Conservation (phyloP, 2,329 filamentous ascomycete species). For the Colletotrichum sp. region DNA sequence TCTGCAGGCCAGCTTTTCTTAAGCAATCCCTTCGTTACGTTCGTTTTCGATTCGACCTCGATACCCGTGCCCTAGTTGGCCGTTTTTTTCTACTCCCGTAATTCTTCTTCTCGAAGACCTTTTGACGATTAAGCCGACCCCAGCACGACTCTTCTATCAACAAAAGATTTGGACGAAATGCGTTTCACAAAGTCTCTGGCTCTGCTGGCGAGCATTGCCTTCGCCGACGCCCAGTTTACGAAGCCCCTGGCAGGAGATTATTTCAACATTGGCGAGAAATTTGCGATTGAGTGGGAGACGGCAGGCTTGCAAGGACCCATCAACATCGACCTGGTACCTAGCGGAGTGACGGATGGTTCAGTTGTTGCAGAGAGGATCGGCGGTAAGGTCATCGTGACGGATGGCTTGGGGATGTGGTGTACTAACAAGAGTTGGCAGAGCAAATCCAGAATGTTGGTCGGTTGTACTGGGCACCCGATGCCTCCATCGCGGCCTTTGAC, state of each 20-base stretch:
- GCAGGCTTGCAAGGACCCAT: conserved; percentile 24
- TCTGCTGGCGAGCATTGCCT: conserved; percentile 4
- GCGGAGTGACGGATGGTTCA: conserved; percentile 17
- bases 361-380: conserved; percentile 25
- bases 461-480: conserved; percentile 24
- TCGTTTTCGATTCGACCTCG: conserved; percentile 2
- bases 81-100: not conserved
- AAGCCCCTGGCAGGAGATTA: conserved; percentile 13
- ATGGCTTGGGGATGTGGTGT: conserved; percentile 7
- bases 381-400: conserved; percentile 16
- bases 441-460: conserved; percentile 24
- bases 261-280: conserved; percentile 11
- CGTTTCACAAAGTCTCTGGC: conserved; percentile 5
- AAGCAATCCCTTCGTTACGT: not conserved
- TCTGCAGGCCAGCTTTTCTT: conserved; percentile 18
- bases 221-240: conserved; percentile 21
- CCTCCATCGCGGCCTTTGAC: conserved; percentile 23
- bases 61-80: conserved; percentile 16
- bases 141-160: not conserved
- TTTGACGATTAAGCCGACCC: not conserved
- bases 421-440: conserved; percentile 4
- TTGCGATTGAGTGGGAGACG: conserved; percentile 25
- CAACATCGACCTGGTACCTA: conserved; percentile 25
- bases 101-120: not conserved
- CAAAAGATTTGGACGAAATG: conserved; percentile 2